Conservation (phyloP, 73 alveolate species). For the Symbiodinium pilosum region DNA sequence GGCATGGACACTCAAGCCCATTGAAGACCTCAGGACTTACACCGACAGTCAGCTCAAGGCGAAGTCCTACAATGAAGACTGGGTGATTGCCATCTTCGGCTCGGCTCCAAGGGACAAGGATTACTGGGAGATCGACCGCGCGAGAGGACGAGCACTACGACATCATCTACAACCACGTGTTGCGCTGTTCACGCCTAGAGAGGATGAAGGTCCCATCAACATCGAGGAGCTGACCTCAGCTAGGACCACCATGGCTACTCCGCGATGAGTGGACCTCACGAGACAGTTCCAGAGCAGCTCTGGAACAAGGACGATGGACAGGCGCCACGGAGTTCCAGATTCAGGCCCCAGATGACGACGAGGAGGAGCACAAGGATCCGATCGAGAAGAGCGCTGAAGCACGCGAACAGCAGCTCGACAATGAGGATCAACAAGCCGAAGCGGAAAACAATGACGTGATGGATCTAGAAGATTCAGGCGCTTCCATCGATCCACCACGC, state of each 20-base stretch:
- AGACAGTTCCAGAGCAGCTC: neutral
- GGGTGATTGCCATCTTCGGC: neutral
- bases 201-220: neutral
- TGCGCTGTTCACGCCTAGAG: neutral
- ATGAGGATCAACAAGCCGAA: neutral
- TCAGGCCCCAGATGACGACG: neutral
- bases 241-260: neutral
- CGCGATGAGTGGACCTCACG: neutral
- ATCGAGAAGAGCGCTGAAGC: neutral
- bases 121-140: neutral
- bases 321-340: neutral
- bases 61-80: neutral
- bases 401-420: neutral
- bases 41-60: neutral
- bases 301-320: neutral
- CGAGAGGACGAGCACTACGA: no score
- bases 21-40: neutral
- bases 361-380: neutral
- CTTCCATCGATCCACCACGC: neutral
- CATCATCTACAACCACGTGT: neutral
- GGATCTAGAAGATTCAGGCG: no score
- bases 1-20: neutral
- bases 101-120: neutral
- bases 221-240: neutral
- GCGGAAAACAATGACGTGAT: neutral